Percentiles rank a stretch among this genome's conserved stretches.
Evolutionary conservation across 2,329 filamentous ascomycete genomes (phyloP).

Genomic region (Penicillium vulpinum): DNA sequence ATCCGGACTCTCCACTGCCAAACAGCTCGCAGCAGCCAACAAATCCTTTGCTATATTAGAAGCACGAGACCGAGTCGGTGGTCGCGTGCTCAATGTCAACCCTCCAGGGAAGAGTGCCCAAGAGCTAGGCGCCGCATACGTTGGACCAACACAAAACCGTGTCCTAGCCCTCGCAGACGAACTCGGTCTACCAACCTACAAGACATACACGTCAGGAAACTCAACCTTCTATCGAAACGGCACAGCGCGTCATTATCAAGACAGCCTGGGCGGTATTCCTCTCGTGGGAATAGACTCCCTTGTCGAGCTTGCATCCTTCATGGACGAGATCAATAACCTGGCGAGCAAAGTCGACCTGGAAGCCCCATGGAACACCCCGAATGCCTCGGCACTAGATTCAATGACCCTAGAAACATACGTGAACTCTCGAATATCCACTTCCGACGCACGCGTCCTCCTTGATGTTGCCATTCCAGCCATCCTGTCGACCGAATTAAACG

Average conservation of each 20-base stretch:
- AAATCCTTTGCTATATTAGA: conserved; percentile 15
- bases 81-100: conserved; percentile 14
- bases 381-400: neutral
- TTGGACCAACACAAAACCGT: conserved; percentile 28
- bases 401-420: conserved; percentile 6
- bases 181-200: conserved; percentile 20
- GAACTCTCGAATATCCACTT: conserved; percentile 2
- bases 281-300: neutral
- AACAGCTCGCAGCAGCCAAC: conserved; percentile 8
- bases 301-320: conserved; percentile 1
- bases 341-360: conserved; percentile 1
- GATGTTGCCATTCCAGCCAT: neutral
- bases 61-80: conserved; percentile 21
- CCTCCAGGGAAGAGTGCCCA: conserved; percentile 17
- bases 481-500: neutral
- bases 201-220: conserved; percentile 14
- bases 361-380: conserved; percentile 4
- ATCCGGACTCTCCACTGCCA: conserved; percentile 3
- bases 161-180: conserved; percentile 20
- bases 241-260: neutral
- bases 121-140: conserved; percentile 30
- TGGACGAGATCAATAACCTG: conserved; percentile 4
- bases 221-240: conserved; percentile 3
- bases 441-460: conserved; percentile 3
- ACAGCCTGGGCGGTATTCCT: neutral